Conservation (phyloP, 1,284 basidiomycete genomes). For the Sanghuangporus sanghuang region DNA sequence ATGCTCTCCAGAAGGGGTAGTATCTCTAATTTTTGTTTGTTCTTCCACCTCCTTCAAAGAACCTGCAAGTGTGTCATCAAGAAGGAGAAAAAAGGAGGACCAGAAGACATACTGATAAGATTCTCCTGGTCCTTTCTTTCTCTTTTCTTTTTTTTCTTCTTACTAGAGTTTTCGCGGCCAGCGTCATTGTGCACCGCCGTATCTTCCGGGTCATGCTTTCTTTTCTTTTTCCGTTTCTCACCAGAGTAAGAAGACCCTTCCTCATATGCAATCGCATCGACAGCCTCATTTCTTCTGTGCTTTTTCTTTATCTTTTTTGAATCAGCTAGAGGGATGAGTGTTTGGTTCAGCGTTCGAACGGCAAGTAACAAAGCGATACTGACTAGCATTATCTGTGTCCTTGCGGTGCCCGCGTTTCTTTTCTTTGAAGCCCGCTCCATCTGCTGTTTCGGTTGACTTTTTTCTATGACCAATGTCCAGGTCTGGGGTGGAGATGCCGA, state of each 20-base stretch:
- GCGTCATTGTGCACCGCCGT: slow-evolving; percentile 19
- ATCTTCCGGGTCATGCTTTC: slow-evolving; percentile 29
- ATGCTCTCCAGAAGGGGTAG: slow-evolving; percentile 14
- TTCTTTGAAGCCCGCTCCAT: slow-evolving; percentile 11
- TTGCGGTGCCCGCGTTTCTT: slow-evolving; percentile 24
- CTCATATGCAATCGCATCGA: background rate
- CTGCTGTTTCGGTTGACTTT: too few relatives aligned
- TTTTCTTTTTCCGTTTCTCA: slow-evolving; percentile 27
- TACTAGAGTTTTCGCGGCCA: background rate
- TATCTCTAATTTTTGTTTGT: slow-evolving; percentile 21
- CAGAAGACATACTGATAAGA: background rate
- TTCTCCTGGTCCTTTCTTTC: slow-evolving; percentile 22
- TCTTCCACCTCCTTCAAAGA: slow-evolving; percentile 24
- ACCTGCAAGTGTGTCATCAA: too few relatives aligned
- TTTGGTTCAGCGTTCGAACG: background rate
- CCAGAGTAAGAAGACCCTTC: background rate
- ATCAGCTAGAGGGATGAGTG: slow-evolving; percentile 2
- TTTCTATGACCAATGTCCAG: background rate
- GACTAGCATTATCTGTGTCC: background rate
- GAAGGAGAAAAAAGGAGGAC: too few relatives aligned
- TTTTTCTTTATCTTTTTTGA: slow-evolving; percentile 26
- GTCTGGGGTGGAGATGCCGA: background rate
- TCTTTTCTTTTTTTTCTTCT: background rate
- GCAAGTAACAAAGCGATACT: slow-evolving; percentile 4
- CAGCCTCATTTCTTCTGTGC: slow-evolving; percentile 9